Conservation (phyloP, 2,329 filamentous ascomycete species). For the Hypoxylon sp. region DNA sequence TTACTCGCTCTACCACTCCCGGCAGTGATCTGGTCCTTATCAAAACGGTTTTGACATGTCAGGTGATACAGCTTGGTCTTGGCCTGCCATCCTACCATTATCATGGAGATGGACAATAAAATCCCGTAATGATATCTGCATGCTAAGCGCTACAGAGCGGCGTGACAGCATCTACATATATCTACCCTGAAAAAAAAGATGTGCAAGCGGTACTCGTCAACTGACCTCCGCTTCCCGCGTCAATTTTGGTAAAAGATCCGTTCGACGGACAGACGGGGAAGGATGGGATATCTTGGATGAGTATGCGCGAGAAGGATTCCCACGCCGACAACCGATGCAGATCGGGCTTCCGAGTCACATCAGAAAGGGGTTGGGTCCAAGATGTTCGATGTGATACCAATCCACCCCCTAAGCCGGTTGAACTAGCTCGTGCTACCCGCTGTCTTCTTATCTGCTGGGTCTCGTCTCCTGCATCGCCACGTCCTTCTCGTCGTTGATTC, state of each 20-base stretch:
- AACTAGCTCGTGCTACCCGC: constrained; percentile 10
- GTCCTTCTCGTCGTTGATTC: constrained; percentile 22
- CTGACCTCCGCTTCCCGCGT: constrained; percentile 34
- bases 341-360: constrained; percentile 33
- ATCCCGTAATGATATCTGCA: constrained; percentile 25
- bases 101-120: constrained; percentile 13
- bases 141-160: constrained; percentile 18
- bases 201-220: constrained; percentile 24
- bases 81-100: constrained; percentile 29
- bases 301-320: constrained; percentile 26
- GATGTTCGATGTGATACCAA: constrained; percentile 17
- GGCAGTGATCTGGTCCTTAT: constrained; percentile 31
- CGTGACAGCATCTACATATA: constrained; percentile 22
- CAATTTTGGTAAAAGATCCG: constrained; percentile 37
- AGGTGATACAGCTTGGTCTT: constrained; percentile 33
- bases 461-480: constrained; percentile 30
- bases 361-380: constrained; percentile 10
- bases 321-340: constrained; percentile 38
- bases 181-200: constrained; percentile 18
- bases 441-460: not conserved
- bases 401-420: constrained; percentile 14
- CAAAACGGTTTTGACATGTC: constrained; percentile 30
- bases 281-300: constrained; percentile 14
- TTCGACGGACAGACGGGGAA: not conserved
- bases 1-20: constrained; percentile 28